Evolutionary conservation across 495 filamentous ascomycete genomes (phyloP), one percentile per base, ranked within the genome.

Genomic region (Rhypophila decipiens): DNA sequence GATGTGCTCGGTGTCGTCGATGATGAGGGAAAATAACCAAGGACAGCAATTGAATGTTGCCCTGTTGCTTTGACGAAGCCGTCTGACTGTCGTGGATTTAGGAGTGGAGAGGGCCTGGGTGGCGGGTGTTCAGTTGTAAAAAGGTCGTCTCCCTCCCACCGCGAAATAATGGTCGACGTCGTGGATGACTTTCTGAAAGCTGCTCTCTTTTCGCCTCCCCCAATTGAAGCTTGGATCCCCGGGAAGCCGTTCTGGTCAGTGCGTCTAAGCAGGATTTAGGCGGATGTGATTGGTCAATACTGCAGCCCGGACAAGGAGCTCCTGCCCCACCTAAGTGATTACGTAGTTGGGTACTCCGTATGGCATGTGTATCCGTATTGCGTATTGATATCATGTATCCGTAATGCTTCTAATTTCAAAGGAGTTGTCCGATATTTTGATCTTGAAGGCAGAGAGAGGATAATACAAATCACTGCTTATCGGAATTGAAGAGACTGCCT

Each of bases 121-220:
- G n/a, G n/a, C n/a, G n/a, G n/a, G n/a, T n/a, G n/a, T n/a, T n/a
- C n/a, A n/a, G n/a, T n/a, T n/a, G n/a, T n/a, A n/a, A n/a, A n/a
- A n/a, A 36, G 37, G 40, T 44, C 27, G 27, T 31, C 27, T 31
- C 27, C 13, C 27, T 13, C 27, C 13, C 27, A 7, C 27, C 27
- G 13, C 27, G 35, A 50, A 34, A 44, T 9, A 23, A 3, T 21
- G 38, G 51, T 52, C 47, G 53, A 50, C 38, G 52, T 56, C 47
- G 58, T 46, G 39, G 33, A 39, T 56, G 44, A 49, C 54, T 56
- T 53, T 55, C 56, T 51, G 58, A 56, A 50, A 52, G 56, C 55
- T n/a, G n/a, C n/a, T n/a, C n/a, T n/a, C n/a, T 65, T 62, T 65
- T 65, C 56, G 58, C 58, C 55, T 42, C 43, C 31, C 9, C 18